Evolutionary conservation across 2,329 filamentous ascomycete genomes (phyloP), one percentile per base, ranked within the genome.

Genomic region (Chaetomium globosum): DNA sequence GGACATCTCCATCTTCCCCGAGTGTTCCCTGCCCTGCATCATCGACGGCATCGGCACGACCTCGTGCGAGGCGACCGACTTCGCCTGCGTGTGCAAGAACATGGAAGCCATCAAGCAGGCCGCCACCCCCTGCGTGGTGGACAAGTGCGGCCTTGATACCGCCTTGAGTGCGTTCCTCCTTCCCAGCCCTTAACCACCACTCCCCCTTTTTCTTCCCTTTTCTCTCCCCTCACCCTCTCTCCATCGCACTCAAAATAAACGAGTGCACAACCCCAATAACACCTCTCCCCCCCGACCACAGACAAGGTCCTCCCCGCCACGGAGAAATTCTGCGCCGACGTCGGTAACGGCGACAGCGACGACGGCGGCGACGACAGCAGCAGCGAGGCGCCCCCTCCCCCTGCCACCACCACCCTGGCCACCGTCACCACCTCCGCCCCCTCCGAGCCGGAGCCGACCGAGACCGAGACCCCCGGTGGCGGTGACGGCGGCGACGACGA

Each of bases 291-390:
- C 31, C 10, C 3, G 1, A 23, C 36, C 33, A 31, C 52, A 73
- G 71, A 58, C 63, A 9, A 73, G 46, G 72, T 74, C 64, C 66
- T 74, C 57, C 69, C 78, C 1, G 80, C 83, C 0, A 87, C 87
- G 0, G 76, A 84, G 10, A 82, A 78, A 54, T 89, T 96, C 63
- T 85, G 91, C 30, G 78, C 81, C 12, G 74, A 85, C 3, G 83
- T 88, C 13, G 73, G 75, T 48, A 71, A 77, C 9, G 85, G 87
- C 67, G 79, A 83, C 52, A 43, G 30, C 59, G 46, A 12, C 46
- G 52, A 39, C 51, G n/a, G n/a, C n/a, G 48, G 19, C 53, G 4
- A 61, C 54, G 4, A 9, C 33, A 0, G 51, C 46, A 23, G 33
- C 58, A 26, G 59, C 48, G 48, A 52, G 53, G 39, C 21, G 12